Base-by-base conservation (phyloP, 2,329 filamentous ascomycete species). In the Scedosporium aurantiacum region DNA sequence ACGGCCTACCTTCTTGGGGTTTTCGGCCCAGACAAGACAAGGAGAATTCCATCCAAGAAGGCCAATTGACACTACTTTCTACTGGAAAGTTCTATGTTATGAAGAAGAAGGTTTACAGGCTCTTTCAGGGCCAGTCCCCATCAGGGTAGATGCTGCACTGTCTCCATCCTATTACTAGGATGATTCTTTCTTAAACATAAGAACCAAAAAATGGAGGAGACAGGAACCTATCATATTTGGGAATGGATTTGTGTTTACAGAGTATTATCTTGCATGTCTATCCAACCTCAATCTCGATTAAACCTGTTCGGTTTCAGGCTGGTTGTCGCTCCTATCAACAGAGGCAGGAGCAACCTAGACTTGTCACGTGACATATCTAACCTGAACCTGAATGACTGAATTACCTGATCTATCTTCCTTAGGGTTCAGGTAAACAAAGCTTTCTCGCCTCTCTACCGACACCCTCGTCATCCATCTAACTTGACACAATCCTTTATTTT, bases 1-100 rank as follows among this genome's bases (percentile, higher is more conserved):
- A 74, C 79, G 18, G 73, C 78, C 16, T 88, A 87, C 69, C 73
- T 89, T 5, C 61, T 78, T 16, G 86, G 85, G 0, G 43, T 80
- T 1, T 87, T 89, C 72, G 85, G 84, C 2, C 72, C 76, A 4
- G 76, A 79, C 64, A 68, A 63, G 32, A 50, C 57, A n/a, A 16
- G 8, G 14, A 14, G 32, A 40, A 32, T 12, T 18, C 45, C 37
- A 23, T 8, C 32, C n/a, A 57, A 61, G 27, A 61, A 61, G 32
- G 25, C 43, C n/a, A 57, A 12, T 57, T 57, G 55, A 41, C 16
- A 21, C 14, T 28, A n/a, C 52, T 28, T n/a, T 10, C 3, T 56
- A 7, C 52, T 56, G 52, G 43, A 21, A 47, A 14, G 6, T 7
- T 47, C 43, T 18, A 21, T n/a, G 28, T 37, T 37, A 1, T 10